phyloP scores from a whole-genome alignment of 768 basidiomycete genomes.

The Austroboletus eburneus region DNA sequence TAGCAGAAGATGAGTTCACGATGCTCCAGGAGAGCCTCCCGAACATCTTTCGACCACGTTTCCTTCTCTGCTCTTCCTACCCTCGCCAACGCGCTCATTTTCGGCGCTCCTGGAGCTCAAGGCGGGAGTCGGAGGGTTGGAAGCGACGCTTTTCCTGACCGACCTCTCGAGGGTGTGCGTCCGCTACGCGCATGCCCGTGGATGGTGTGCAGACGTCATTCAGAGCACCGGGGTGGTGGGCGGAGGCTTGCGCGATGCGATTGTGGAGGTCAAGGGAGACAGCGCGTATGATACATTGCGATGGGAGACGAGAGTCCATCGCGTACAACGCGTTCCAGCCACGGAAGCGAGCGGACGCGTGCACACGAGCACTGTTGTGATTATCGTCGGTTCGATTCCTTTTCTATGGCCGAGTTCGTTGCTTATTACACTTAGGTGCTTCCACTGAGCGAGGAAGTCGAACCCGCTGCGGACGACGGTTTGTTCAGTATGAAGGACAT shows the following conservation, averaged over 20 bases:
- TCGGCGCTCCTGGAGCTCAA: constrained; percentile 89
- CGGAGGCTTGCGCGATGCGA: constrained; percentile 74
- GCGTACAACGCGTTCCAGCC: constrained; percentile 90
- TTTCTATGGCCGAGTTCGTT: background rate
- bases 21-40: constrained; percentile 36
- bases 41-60: constrained; percentile 41
- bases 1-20: constrained; percentile 67
- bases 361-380: constrained; percentile 88
- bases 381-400: constrained; percentile 59
- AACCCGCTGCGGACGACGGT: constrained; percentile 46
- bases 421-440: constrained; percentile 56
- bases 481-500: constrained; percentile 85
- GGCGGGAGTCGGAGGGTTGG: constrained; percentile 88
- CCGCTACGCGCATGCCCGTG: constrained; percentile 48
- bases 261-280: constrained; percentile 72
- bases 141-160: constrained; percentile 75
- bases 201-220: constrained; percentile 63
- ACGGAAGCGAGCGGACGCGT: constrained; percentile 86
- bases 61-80: constrained; percentile 69
- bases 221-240: constrained; percentile 53
- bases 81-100: constrained; percentile 58
- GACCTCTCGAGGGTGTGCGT: constrained; percentile 83
- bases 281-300: constrained; percentile 75
- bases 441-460: constrained; percentile 69
- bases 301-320: constrained; percentile 95